These are phyloP conservation scores for Tetrahymena borealis DNA, from an alignment of 73 alveolate species.

Conservation along the genomic window DNA sequence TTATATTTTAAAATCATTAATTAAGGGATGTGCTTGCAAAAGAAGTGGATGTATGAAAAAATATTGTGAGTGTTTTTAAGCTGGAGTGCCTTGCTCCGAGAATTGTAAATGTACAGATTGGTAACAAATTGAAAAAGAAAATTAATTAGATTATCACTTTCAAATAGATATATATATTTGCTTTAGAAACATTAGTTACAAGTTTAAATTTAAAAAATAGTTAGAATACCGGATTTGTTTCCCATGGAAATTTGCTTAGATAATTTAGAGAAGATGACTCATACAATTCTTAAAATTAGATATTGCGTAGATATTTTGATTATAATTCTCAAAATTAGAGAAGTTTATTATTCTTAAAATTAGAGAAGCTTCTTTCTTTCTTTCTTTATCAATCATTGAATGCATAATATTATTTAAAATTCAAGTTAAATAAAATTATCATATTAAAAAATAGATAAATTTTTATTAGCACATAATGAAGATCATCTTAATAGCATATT, in stretches of 20 bases:
- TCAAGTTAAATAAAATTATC: background rate
- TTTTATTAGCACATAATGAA: background rate
- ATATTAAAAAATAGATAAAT: background rate
- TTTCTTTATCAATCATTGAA: no score
- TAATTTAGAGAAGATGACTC: background rate
- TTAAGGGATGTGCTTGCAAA: constrained; percentile 87
- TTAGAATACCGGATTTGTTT: background rate
- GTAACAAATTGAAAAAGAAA: constrained; percentile 12
- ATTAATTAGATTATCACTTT: no score
- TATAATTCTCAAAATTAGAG: no score
- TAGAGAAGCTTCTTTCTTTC: no score
- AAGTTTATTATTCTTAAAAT: no score
- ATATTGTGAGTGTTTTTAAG: constrained; percentile 89
- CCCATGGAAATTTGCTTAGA: background rate
- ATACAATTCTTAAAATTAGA: background rate
- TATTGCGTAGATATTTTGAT: background rate
- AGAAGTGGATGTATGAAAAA: constrained; percentile 83
- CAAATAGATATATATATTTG: background rate
- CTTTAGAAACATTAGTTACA: background rate
- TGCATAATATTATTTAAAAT: background rate
- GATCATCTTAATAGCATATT: background rate
- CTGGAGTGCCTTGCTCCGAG: constrained; percentile 73
- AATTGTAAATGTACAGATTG: constrained; percentile 85
- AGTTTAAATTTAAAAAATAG: background rate
- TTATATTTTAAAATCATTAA: no score